phyloP scores from a whole-genome alignment of 805 yeast species.

The Wickerhamiella lipophila region DNA sequence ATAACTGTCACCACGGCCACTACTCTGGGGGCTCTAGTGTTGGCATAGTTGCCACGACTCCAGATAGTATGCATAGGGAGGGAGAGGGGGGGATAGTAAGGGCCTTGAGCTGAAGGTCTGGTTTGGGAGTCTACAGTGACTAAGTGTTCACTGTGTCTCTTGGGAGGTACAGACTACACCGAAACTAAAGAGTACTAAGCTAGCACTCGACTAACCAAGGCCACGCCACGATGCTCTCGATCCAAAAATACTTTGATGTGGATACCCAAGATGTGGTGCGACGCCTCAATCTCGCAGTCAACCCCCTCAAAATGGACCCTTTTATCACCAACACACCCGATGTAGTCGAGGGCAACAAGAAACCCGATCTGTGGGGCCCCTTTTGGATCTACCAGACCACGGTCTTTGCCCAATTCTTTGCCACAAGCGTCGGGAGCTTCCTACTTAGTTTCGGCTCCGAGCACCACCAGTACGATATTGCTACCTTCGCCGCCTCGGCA shows the following conservation, averaged over 20 bases:
- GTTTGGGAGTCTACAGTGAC: too few relatives aligned
- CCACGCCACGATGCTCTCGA: neutral
- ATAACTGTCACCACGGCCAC: conserved; percentile 23
- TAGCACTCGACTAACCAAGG: too few relatives aligned
- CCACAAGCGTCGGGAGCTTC: conserved; percentile 56
- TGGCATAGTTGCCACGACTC: conserved; percentile 11
- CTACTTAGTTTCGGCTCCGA: conserved; percentile 32
- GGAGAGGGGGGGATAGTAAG: too few relatives aligned
- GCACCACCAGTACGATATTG: conserved; percentile 47
- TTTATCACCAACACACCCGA: conserved; percentile 22
- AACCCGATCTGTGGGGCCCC: conserved; percentile 73
- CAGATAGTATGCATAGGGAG: conserved; percentile 7
- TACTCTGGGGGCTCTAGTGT: conserved; percentile 21
- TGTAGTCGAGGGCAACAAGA: conserved; percentile 29
- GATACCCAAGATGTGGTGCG: conserved; percentile 48
- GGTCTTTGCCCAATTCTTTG: conserved; percentile 58
- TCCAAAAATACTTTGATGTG: conserved; percentile 47
- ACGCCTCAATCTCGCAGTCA: conserved; percentile 44
- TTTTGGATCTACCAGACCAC: conserved; percentile 83
- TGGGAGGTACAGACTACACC: too few relatives aligned
- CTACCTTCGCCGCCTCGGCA: conserved; percentile 53
- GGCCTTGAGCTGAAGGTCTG: neutral
- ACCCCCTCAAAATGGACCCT: conserved; percentile 33
- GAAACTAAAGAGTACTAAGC: too few relatives aligned
- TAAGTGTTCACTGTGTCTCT: too few relatives aligned